Percentiles rank a stretch among this genome's conserved stretches.
Conservation (phyloP, 2,329 filamentous ascomycete genomes). For the Ceratocystis cubensis region DNA sequence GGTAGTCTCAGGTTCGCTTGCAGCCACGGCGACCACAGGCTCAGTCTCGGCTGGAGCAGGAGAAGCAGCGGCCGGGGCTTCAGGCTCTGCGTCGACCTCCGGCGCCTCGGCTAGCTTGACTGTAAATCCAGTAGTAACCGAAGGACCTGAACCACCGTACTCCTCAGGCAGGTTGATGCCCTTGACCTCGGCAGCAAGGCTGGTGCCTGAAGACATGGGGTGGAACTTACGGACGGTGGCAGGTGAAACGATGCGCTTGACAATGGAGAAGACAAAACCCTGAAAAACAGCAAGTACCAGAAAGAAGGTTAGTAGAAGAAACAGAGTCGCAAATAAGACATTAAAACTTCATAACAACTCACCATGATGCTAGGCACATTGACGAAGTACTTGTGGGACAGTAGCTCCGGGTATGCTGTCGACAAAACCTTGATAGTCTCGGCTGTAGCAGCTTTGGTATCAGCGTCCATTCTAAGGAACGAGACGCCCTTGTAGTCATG, state of each 20-base stretch:
- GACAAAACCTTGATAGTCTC: slow-evolving; percentile 74
- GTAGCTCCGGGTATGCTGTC: slow-evolving; percentile 75
- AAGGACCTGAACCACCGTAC: slow-evolving; percentile 62
- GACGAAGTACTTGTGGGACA: slow-evolving; percentile 82
- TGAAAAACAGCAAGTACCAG: not conserved
- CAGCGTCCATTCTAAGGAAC: slow-evolving; percentile 70
- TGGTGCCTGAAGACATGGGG: slow-evolving; percentile 59
- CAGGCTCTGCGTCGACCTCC: slow-evolving; percentile 15
- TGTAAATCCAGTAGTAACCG: slow-evolving; percentile 30
- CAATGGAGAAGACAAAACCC: slow-evolving; percentile 64
- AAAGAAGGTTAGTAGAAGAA: not conserved
- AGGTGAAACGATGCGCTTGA: slow-evolving; percentile 62
- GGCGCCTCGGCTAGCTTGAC: slow-evolving; percentile 25
- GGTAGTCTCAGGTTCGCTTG: slow-evolving; percentile 10
- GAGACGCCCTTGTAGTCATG: slow-evolving; percentile 86
- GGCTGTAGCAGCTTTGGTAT: slow-evolving; percentile 61
- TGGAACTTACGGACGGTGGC: slow-evolving; percentile 71
- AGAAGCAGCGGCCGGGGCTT: slow-evolving; percentile 14
- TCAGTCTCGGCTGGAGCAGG: slow-evolving; percentile 8
- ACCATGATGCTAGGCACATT: slow-evolving; percentile 80
- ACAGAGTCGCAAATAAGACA: not conserved
- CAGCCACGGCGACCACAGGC: slow-evolving; percentile 15
- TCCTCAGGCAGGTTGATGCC: slow-evolving; percentile 54
- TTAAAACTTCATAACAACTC: not conserved
- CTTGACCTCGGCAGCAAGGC: slow-evolving; percentile 49